Evolutionary conservation across 208 protist genomes (phyloP).

Genomic region (Leptomonas pyrrhocoris): DNA sequence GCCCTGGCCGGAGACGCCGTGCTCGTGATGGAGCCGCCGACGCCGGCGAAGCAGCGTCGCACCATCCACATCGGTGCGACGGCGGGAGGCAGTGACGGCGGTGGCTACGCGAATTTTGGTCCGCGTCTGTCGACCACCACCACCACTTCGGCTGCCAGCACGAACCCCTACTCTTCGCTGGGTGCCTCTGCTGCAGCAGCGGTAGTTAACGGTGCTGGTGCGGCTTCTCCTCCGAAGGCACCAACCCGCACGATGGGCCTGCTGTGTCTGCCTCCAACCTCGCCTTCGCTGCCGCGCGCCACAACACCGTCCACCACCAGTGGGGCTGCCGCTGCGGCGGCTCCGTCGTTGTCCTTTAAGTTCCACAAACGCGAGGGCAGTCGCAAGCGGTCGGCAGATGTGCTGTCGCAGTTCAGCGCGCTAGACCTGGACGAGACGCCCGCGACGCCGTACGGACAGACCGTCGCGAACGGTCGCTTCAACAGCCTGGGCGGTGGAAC

Average conservation of each 20-base stretch:
- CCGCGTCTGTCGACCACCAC: neutral
- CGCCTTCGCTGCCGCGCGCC: neutral
- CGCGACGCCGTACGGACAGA: conserved; percentile 24
- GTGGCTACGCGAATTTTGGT: neutral
- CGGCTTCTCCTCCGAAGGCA: conserved; percentile 8
- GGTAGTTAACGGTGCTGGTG: neutral
- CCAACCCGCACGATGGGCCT: neutral
- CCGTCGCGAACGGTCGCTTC: conserved; percentile 9
- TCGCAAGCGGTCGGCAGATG: conserved; percentile 64
- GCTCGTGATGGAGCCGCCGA: conserved; percentile 28
- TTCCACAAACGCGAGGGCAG: conserved; percentile 41
- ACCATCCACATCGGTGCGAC: conserved; percentile 41
- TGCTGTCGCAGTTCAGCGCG: conserved; percentile 74
- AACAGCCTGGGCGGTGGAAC: neutral
- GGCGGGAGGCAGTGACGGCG: neutral
- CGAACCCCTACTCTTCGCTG: neutral
- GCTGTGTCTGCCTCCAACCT: neutral
- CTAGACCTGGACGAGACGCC: conserved; percentile 66
- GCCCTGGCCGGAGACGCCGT: conserved; percentile 9
- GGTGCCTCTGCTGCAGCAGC: neutral
- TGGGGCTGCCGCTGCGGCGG: neutral
- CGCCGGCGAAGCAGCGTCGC: conserved; percentile 58
- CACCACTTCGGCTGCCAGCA: neutral
- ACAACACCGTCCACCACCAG: conserved; percentile 1
- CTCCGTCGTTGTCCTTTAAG: conserved; percentile 28